phyloP scores from a whole-genome alignment of 306 rosid genomes.

The Sicyos edulis region DNA sequence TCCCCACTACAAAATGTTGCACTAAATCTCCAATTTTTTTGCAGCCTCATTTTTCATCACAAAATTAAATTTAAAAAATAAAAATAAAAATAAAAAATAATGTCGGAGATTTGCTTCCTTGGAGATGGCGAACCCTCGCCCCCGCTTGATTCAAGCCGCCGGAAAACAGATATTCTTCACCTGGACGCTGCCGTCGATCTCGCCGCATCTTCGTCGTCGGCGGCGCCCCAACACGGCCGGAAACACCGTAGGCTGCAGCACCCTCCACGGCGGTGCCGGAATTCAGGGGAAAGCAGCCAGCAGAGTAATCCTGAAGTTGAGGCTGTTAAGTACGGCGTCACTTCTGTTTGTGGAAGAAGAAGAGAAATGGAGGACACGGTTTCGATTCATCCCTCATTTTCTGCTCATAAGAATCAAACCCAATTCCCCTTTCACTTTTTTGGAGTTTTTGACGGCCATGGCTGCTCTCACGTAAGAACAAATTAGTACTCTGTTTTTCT shows the following conservation, averaged over 20 bases:
- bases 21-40: no score
- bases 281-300: slow-evolving; percentile 18
- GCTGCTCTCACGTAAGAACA: slow-evolving; percentile 80
- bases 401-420: not conserved
- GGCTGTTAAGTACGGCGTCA: slow-evolving; percentile 44
- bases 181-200: slow-evolving; percentile 39
- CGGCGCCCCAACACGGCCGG: slow-evolving; percentile 22
- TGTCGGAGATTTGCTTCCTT: slow-evolving; percentile 81
- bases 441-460: slow-evolving; percentile 96
- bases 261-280: slow-evolving; percentile 9
- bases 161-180: slow-evolving; percentile 39
- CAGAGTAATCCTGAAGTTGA: not conserved
- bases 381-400: slow-evolving; percentile 39
- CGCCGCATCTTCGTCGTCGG: slow-evolving; percentile 13
- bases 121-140: slow-evolving; percentile 57
- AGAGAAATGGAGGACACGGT: slow-evolving; percentile 93
- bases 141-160: slow-evolving; percentile 33
- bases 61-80: no score
- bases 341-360: slow-evolving; percentile 84
- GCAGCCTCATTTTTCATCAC: not conserved
- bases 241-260: slow-evolving; percentile 49
- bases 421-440: slow-evolving; percentile 36
- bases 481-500: no score
- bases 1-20: no score
- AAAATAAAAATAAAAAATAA: no score